A percentile compares a stretch with the other conserved stretches of the same genome.
These are phyloP conservation scores for Microsporum ferrugineum DNA, from an alignment of 2,329 filamentous ascomycete genomes.

Conservation along the genomic window DNA sequence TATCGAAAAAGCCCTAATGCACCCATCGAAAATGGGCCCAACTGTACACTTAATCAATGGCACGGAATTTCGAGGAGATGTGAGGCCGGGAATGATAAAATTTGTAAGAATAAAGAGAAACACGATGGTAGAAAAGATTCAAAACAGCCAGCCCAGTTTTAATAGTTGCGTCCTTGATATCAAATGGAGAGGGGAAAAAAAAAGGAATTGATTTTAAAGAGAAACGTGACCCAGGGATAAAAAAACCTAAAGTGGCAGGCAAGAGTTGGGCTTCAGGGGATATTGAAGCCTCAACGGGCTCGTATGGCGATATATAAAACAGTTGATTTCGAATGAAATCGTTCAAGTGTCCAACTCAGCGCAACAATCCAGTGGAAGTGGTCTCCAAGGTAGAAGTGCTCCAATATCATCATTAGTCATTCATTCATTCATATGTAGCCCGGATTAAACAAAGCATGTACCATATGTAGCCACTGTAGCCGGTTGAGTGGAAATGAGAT, in stretches of 20 bases:
- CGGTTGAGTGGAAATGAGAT: not conserved
- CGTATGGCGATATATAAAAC: not conserved
- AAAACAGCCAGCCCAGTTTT: constrained; percentile 1
- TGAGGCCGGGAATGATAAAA: not conserved
- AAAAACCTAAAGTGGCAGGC: not conserved
- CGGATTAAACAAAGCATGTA: not conserved
- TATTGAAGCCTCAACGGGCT: not conserved
- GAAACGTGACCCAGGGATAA: not conserved
- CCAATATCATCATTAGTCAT: not conserved
- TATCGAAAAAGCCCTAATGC: not conserved
- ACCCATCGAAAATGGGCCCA: not conserved
- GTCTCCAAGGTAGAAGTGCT: not conserved
- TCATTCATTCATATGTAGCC: constrained; percentile 1
- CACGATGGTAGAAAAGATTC: not conserved
- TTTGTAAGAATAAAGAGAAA: not conserved
- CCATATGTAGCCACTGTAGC: not conserved
- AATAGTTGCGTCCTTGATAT: not conserved
- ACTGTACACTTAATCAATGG: not conserved
- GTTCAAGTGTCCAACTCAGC: not conserved
- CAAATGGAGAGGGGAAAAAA: not conserved
- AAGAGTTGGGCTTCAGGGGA: not conserved
- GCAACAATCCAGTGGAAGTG: not conserved
- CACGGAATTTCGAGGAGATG: not conserved
- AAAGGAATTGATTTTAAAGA: not conserved
- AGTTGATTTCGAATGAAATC: constrained; percentile 1